Conservation (phyloP, 2,329 filamentous ascomycete species). For the Diaporthe amygdali region DNA sequence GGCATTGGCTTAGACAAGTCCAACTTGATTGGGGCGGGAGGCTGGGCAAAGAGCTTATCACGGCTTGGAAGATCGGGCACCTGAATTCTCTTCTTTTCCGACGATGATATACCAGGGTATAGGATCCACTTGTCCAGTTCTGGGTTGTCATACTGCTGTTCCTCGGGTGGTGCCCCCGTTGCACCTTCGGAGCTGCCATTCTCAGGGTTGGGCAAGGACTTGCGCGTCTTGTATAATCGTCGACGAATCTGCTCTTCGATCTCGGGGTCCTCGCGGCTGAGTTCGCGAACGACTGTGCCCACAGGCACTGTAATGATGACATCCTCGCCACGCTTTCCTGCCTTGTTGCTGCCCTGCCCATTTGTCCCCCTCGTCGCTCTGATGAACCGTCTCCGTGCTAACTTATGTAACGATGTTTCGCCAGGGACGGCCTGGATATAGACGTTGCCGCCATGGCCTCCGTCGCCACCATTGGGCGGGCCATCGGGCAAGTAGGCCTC, state of each 20-base stretch:
- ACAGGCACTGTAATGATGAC: constrained; percentile 89
- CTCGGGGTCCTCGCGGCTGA: constrained; percentile 78
- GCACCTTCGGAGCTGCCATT: constrained; percentile 33
- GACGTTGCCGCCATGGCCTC: constrained; percentile 87
- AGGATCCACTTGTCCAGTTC: constrained; percentile 80
- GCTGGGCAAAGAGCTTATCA: constrained; percentile 67
- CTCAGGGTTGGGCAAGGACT: constrained; percentile 26
- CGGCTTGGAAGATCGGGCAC: constrained; percentile 59
- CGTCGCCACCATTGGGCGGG: constrained; percentile 93
- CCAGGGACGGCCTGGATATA: constrained; percentile 93
- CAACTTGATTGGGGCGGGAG: constrained; percentile 72
- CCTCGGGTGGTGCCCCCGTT: constrained; percentile 44
- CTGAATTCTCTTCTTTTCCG: constrained; percentile 64
- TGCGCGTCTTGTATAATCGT: constrained; percentile 35
- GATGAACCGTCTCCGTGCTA: constrained; percentile 77
- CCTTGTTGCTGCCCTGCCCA: constrained; percentile 74
- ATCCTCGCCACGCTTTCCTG: constrained; percentile 84
- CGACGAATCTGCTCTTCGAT: constrained; percentile 62
- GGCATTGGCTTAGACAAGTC: constrained; percentile 80
- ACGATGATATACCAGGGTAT: constrained; percentile 77
- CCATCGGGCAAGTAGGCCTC: constrained; percentile 90
- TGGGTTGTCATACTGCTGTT: constrained; percentile 48
- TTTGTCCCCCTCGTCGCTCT: constrained; percentile 79
- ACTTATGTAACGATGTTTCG: constrained; percentile 91
- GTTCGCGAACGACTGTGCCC: constrained; percentile 86